Conservation (phyloP, 2,329 filamentous ascomycete genomes). For the Podosphaera fusca region DNA sequence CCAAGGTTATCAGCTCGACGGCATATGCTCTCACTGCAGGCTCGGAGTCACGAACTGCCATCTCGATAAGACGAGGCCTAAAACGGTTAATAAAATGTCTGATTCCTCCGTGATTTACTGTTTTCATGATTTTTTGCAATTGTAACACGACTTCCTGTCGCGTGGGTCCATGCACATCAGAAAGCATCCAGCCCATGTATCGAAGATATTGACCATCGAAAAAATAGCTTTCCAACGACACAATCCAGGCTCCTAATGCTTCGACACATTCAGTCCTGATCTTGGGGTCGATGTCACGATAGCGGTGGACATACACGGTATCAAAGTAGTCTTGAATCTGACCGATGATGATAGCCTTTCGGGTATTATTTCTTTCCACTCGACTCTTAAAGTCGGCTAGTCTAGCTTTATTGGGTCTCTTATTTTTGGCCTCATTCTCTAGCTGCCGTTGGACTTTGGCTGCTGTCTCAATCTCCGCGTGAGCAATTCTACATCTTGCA, state of each 20-base stretch:
- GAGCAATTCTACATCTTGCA: conserved; percentile 50
- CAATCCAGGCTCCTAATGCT: conserved; percentile 74
- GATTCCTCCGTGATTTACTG: conserved; percentile 51
- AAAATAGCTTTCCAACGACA: conserved; percentile 62
- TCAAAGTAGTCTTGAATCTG: conserved; percentile 67
- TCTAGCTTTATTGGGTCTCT: conserved; percentile 54
- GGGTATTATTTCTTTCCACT: conserved; percentile 24
- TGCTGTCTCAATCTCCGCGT: conserved; percentile 45
- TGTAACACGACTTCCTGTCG: conserved; percentile 75
- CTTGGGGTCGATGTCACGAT: conserved; percentile 75
- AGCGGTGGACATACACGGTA: conserved; percentile 82
- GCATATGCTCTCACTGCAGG: conserved; percentile 55
- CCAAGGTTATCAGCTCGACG: conserved; percentile 58
- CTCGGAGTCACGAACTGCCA: conserved; percentile 71
- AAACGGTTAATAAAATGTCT: conserved; percentile 89
- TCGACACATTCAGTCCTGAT: conserved; percentile 77
- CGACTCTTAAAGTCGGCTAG: conserved; percentile 50
- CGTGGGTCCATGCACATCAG: conserved; percentile 51
- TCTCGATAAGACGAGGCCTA: conserved; percentile 67
- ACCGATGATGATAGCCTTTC: conserved; percentile 36
- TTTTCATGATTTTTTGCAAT: conserved; percentile 54
- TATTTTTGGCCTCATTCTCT: conserved; percentile 53
- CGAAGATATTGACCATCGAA: conserved; percentile 77
- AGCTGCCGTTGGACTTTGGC: conserved; percentile 58
- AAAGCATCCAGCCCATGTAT: conserved; percentile 89